phyloP scores from a whole-genome alignment of 192 early-diverging fungal genomes.

The Ambispora gerdemannii region DNA sequence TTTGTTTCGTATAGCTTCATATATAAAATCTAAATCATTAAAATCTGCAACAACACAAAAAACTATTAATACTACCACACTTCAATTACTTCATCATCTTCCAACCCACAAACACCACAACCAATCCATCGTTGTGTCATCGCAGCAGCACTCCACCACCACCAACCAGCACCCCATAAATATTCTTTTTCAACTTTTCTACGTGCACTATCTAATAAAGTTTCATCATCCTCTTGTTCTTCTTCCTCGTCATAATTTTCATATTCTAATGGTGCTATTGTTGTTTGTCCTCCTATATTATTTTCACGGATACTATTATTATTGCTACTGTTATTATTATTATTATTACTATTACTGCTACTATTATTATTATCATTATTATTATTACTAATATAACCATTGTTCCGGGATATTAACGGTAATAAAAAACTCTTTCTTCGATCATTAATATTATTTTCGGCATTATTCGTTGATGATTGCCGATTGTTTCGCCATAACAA shows the following conservation, averaged over 20 bases:
- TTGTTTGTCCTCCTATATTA: not conserved
- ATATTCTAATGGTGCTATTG: not conserved
- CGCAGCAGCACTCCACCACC: not conserved
- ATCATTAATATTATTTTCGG: not conserved
- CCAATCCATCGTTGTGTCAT: slow-evolving; percentile 26
- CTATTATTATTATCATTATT: not conserved
- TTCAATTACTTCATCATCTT: slow-evolving; percentile 47
- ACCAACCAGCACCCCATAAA: slow-evolving; percentile 13
- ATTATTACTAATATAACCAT: not conserved
- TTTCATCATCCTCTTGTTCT: not conserved
- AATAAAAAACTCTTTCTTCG: not conserved
- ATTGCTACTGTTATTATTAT: not conserved
- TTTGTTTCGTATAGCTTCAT: too few species aligned
- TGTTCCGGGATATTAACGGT: not conserved
- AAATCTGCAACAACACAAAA: too few species aligned
- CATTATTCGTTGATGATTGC: not conserved
- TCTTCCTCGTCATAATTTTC: not conserved
- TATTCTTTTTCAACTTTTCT: slow-evolving; percentile 5
- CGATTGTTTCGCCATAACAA: not conserved
- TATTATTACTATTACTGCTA: not conserved
- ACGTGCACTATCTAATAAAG: not conserved
- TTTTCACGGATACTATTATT: not conserved
- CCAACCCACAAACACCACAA: slow-evolving; percentile 63
- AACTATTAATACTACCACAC: not conserved
- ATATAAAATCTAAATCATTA: too few species aligned